These are phyloP conservation scores for Hypoxylon lenormandii DNA, from an alignment of 495 filamentous ascomycete species.

Conservation along the genomic window DNA sequence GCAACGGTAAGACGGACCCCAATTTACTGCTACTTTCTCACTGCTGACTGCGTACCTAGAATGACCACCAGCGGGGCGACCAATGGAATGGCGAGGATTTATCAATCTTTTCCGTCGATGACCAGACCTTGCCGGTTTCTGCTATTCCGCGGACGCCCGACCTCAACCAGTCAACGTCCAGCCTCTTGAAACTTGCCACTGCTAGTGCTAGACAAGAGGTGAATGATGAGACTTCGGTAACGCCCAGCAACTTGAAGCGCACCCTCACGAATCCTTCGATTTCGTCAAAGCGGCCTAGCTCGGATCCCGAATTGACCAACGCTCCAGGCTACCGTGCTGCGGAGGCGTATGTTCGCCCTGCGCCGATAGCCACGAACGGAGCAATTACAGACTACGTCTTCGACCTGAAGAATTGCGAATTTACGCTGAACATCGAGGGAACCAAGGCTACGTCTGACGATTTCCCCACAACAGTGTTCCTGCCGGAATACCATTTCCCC, in stretches of 20 bases:
- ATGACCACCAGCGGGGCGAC: slow-evolving; percentile 90
- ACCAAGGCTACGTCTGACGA: slow-evolving; percentile 65
- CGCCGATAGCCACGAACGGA: slow-evolving; percentile 80
- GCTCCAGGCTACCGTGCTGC: slow-evolving; percentile 84
- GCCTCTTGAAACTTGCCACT: slow-evolving; percentile 46
- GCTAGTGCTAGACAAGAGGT: slow-evolving; percentile 56
- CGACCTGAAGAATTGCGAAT: slow-evolving; percentile 79
- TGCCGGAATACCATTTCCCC: slow-evolving; percentile 95
- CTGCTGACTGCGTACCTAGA: slow-evolving; percentile 59
- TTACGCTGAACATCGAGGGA: slow-evolving; percentile 73
- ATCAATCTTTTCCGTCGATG: slow-evolving; percentile 86
- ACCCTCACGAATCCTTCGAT: slow-evolving; percentile 79
- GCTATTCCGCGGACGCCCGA: slow-evolving; percentile 56
- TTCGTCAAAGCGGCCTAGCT: slow-evolving; percentile 66
- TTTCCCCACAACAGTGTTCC: slow-evolving; percentile 81
- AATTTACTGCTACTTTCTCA: background rate
- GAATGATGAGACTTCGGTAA: slow-evolving; percentile 68
- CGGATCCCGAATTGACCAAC: slow-evolving; percentile 65
- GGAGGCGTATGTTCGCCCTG: slow-evolving; percentile 89
- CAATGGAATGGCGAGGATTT: slow-evolving; percentile 98
- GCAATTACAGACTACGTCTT: slow-evolving; percentile 76
- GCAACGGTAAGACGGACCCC: slow-evolving; percentile 65
- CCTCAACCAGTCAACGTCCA: slow-evolving; percentile 54
- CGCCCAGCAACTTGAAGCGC: slow-evolving; percentile 76
- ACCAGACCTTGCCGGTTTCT: slow-evolving; percentile 73